phyloP scores from a whole-genome alignment of 2,329 filamentous ascomycete species.

The Stylonectria norvegica region DNA sequence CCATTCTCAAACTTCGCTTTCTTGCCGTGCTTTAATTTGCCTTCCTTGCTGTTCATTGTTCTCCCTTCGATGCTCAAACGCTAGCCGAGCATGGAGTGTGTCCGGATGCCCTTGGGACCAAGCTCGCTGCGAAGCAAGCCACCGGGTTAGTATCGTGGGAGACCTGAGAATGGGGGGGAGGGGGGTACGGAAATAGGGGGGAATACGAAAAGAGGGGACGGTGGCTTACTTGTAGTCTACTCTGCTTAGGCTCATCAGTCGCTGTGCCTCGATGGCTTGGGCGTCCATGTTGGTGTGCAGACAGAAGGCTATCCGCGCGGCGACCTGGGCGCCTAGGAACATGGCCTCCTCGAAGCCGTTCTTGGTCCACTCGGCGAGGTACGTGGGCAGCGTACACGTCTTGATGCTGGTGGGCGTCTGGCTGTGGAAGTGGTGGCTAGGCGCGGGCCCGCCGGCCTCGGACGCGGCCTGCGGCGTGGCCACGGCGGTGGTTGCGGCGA shows the following conservation, averaged over 20 bases:
- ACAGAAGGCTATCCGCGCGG: constrained; percentile 61
- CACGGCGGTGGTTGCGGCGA: constrained; percentile 31
- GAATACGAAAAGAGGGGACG: neutral
- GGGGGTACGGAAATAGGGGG: neutral
- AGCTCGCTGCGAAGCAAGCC: constrained; percentile 52
- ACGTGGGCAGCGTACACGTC: constrained; percentile 71
- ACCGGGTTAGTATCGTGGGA: constrained; percentile 14
- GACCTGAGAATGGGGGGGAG: too few species aligned
- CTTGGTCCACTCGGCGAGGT: constrained; percentile 89
- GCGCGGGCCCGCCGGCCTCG: constrained; percentile 33
- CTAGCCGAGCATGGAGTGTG: constrained; percentile 52
- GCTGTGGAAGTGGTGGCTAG: constrained; percentile 54
- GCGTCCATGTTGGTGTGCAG: constrained; percentile 55
- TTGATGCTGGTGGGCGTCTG: constrained; percentile 83
- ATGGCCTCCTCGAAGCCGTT: constrained; percentile 74
- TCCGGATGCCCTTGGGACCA: constrained; percentile 52
- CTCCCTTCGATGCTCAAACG: too few species aligned
- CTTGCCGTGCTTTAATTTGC: too few species aligned
- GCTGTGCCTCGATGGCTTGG: constrained; percentile 49
- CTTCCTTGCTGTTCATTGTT: too few species aligned
- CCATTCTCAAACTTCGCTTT: too few species aligned
- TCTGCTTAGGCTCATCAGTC: constrained; percentile 54
- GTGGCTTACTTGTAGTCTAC: constrained; percentile 59
- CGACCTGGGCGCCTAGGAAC: constrained; percentile 85
- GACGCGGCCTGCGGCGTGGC: constrained; percentile 42